A percentile compares a stretch with the other conserved stretches of the same genome.
Conservation (phyloP, 2,329 filamentous ascomycete species). For the Penicillium aurantiogriseum region DNA sequence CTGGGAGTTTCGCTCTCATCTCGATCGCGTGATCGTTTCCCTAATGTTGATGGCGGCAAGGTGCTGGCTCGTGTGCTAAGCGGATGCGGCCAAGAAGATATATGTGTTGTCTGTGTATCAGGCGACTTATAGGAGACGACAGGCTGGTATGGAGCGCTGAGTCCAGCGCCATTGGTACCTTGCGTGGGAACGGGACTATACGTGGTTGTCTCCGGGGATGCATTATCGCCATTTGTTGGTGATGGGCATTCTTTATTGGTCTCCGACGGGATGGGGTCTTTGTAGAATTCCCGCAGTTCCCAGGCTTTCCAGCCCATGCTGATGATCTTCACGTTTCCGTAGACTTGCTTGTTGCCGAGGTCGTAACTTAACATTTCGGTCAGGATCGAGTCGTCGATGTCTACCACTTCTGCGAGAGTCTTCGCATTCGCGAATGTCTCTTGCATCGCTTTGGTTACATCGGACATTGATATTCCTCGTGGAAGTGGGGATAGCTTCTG, state of each 20-base stretch:
- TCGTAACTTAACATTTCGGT: constrained; percentile 31
- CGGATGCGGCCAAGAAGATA: background rate
- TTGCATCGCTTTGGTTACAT: constrained; percentile 8
- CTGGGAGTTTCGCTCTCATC: constrained; percentile 6
- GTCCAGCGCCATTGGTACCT: background rate
- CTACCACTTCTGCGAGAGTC: constrained; percentile 36
- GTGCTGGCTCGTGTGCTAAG: background rate
- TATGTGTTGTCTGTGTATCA: background rate
- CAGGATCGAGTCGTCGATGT: constrained; percentile 38
- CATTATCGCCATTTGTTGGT: constrained; percentile 13
- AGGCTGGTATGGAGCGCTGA: background rate
- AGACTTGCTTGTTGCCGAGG: constrained; percentile 35
- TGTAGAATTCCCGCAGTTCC: constrained; percentile 39
- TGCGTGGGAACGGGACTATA: background rate
- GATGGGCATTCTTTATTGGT: constrained; percentile 14
- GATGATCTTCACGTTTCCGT: constrained; percentile 34
- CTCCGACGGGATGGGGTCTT: constrained; percentile 21
- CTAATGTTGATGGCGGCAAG: constrained; percentile 22
- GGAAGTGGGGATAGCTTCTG: background rate
- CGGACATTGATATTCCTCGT: background rate
- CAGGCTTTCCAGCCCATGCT: constrained; percentile 43
- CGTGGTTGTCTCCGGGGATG: background rate
- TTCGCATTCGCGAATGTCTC: constrained; percentile 17
- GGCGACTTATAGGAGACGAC: background rate
- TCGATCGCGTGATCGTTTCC: constrained; percentile 27